Evolutionary conservation across 768 basidiomycete species (phyloP), one percentile per base, ranked within the genome.

Genomic region (Termitomyces sp.): DNA sequence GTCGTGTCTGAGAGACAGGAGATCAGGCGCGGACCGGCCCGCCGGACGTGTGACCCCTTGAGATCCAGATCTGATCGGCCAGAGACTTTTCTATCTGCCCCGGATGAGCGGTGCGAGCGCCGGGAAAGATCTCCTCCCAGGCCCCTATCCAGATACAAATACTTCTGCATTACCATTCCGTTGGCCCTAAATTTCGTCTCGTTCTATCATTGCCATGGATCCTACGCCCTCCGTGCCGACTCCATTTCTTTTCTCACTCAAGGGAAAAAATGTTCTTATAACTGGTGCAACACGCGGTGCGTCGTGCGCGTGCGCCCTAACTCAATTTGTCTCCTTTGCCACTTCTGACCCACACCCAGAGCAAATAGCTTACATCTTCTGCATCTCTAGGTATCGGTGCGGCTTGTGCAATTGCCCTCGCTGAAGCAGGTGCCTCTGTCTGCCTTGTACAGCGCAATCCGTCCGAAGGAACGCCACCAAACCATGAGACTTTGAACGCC

Each of bases 281-380:
- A 93, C 92, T 41, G 91, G 91, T 61, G 88, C 86, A 35, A 85
- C 88, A 26, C 79, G 91, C 71, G 91, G 89, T 88, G 70, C 50
- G 60, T 58, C 33, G 38, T 30, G 44, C 50, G 48, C 46, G 41
- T 43, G 41, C 41, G n/a, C 40, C 33, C 55, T 46, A 60, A 49
- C 59, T 54, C 44, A 56, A 64, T 59, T 51, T 50, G 51, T 56
- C 36, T 46, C 30, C 33, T 35, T 35, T 35, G 18, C 54, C 40
- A 53, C 59, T 52, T 35, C 50, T 50, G 59, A 56, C 54, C 51
- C 9, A 30, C 41, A 28, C 49, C 23, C 28, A 40, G 51, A 46
- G n/a, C 46, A 18, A 59, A 49, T 35, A 32, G 23, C 52, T 41
- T 49, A 54, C 28, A 32, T 36, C 16, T 44, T 50, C 23, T 28